Percentiles rank a stretch among this genome's conserved stretches.
Evolutionary conservation across 306 rosid genomes (phyloP).

Genomic region (Macrotyloma uniflorum): DNA sequence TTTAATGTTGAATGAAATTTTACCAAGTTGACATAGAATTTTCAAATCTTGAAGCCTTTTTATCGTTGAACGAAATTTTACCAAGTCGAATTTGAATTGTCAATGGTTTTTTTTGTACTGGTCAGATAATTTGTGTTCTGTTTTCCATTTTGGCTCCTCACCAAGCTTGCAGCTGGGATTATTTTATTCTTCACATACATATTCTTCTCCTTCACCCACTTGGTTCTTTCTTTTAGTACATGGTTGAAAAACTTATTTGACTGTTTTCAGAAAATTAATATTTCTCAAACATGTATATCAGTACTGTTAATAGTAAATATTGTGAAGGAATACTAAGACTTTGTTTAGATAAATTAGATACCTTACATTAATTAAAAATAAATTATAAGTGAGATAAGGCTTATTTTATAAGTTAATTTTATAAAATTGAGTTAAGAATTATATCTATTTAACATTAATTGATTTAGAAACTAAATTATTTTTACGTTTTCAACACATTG

Average conservation of each 20-base stretch:
- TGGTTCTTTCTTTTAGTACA: no score
- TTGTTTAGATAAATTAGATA: not conserved
- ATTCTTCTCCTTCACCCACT: no score
- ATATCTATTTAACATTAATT: no score
- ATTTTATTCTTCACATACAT: constrained; percentile 13
- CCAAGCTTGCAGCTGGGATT: not conserved
- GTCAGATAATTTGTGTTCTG: not conserved
- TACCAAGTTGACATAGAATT: not conserved
- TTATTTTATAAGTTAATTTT: no score
- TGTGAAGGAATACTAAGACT: not conserved
- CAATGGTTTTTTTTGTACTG: not conserved
- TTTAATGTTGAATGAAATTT: constrained; percentile 42
- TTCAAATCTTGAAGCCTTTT: not conserved
- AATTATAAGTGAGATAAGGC: no score
- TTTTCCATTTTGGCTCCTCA: constrained; percentile 3
- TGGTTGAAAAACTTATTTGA: no score
- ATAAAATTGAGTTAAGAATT: no score
- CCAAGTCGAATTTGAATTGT: not conserved
- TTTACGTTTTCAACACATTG: no score
- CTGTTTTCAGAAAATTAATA: not conserved
- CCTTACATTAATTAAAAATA: no score
- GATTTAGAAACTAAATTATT: no score
- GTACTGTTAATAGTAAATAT: not conserved
- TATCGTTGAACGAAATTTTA: constrained; percentile 15
- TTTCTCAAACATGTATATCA: not conserved